Percentiles rank a stretch among this genome's conserved stretches.
These are phyloP conservation scores for Pythium vanterpoolii DNA, from an alignment of 352 stramenopile species.

Conservation along the genomic window DNA sequence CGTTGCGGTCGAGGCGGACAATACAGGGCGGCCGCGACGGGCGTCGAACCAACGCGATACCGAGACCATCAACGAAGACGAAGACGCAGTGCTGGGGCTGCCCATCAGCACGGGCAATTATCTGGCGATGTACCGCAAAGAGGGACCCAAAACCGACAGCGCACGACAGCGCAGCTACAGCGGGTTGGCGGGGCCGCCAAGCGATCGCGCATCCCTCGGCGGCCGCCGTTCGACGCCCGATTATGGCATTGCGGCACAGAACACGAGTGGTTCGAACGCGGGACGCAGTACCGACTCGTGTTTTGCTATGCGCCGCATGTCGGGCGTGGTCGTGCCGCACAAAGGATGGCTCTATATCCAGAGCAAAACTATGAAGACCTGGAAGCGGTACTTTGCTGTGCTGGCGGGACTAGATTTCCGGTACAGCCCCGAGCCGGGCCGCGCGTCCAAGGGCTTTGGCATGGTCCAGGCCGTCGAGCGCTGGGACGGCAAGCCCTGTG, in stretches of 20 bases:
- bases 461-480: conserved; percentile 40
- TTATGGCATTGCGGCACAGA: conserved; percentile 10
- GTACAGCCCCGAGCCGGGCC: conserved; percentile 58
- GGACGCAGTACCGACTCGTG: conserved; percentile 33
- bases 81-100: conserved; percentile 51
- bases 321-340: conserved; percentile 51
- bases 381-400: conserved; percentile 72
- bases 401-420: conserved; percentile 73
- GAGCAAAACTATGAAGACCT: conserved; percentile 52
- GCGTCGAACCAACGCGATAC: conserved; percentile 9
- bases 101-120: conserved; percentile 64
- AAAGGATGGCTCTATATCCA: conserved; percentile 71
- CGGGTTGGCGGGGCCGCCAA: conserved; percentile 29
- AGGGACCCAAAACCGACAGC: not conserved
- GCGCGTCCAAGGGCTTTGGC: conserved; percentile 66
- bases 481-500: conserved; percentile 45
- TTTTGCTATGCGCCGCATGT: conserved; percentile 62
- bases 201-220: conserved; percentile 33
- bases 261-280: conserved; percentile 8
- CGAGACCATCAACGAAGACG: conserved; percentile 18
- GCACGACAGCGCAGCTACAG: conserved; percentile 52
- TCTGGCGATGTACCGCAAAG: conserved; percentile 28
- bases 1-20: conserved; percentile 19
- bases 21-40: conserved; percentile 7
- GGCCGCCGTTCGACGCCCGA: conserved; percentile 14